Evolutionary conservation across 495 filamentous ascomycete species (phyloP).

Genomic region (Articulospora tetracladia): DNA sequence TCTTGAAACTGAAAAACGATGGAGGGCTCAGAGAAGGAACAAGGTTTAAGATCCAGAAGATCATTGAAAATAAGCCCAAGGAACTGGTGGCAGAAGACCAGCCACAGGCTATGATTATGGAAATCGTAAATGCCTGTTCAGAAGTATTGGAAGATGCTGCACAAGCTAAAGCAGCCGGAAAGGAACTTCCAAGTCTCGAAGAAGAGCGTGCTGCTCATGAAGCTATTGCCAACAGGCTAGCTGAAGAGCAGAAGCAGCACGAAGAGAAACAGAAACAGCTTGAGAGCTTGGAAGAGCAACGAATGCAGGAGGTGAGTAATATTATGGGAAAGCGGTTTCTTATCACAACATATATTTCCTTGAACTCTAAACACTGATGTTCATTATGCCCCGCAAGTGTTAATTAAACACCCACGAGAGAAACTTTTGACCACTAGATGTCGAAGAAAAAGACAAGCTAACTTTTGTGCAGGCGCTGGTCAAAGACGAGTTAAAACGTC

Average conservation of each 20-base stretch:
- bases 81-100: conserved; percentile 52
- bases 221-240: conserved; percentile 43
- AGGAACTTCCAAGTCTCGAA: conserved; percentile 79
- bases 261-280: conserved; percentile 47
- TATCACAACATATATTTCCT: too few species aligned
- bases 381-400: too few species aligned
- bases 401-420: too few species aligned
- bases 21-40: conserved; percentile 58
- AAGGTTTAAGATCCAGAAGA: conserved; percentile 62
- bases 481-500: conserved; percentile 68
- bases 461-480: conserved; percentile 40
- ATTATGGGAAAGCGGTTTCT: neutral
- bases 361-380: too few species aligned
- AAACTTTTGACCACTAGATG: too few species aligned
- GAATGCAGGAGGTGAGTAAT: conserved; percentile 57
- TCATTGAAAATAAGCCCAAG: conserved; percentile 66
- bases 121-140: conserved; percentile 75
- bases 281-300: conserved; percentile 69
- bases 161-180: conserved; percentile 62
- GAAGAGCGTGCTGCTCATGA: conserved; percentile 77
- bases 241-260: conserved; percentile 43
- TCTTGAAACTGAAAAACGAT: conserved; percentile 65
- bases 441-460: neutral
- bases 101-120: conserved; percentile 74
- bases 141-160: conserved; percentile 88